Percentiles rank a stretch among this genome's conserved stretches.
Conservation (phyloP, 2,329 filamentous ascomycete genomes). For the Boeremia exigua region DNA sequence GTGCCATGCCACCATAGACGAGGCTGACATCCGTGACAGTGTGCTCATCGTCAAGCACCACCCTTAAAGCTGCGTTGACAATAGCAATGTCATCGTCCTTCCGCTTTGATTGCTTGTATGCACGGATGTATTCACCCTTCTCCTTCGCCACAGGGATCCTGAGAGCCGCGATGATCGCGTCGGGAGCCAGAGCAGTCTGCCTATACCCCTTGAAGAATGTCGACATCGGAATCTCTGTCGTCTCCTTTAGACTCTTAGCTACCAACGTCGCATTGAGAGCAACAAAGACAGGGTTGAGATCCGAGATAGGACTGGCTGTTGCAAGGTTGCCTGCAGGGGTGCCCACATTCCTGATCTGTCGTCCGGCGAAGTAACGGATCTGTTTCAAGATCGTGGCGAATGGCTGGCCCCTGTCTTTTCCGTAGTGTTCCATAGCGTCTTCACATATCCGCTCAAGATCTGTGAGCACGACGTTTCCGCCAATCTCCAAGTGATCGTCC, state of each 20-base stretch:
- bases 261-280: constrained; percentile 82
- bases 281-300: constrained; percentile 92
- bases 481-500: constrained; percentile 85
- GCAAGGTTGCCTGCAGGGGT: constrained; percentile 93
- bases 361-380: constrained; percentile 89
- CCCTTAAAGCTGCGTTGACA: constrained; percentile 83
- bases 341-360: constrained; percentile 97
- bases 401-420: constrained; percentile 72
- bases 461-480: constrained; percentile 89
- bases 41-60: constrained; percentile 73
- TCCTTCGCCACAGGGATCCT: constrained; percentile 78
- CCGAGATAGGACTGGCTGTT: constrained; percentile 94
- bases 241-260: constrained; percentile 75
- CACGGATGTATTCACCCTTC: constrained; percentile 81
- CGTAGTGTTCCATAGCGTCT: constrained; percentile 80
- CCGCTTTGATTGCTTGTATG: constrained; percentile 95
- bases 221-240: constrained; percentile 87
- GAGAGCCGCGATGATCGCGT: constrained; percentile 85
- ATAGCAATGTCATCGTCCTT: constrained; percentile 99
- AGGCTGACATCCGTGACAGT: constrained; percentile 77
- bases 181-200: constrained; percentile 76
- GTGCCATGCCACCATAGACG: constrained; percentile 94
- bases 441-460: constrained; percentile 87
- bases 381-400: constrained; percentile 94
- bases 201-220: constrained; percentile 94